phyloP scores from a whole-genome alignment of 2,329 filamentous ascomycete species.

The Dendrostoma leiphaemia region DNA sequence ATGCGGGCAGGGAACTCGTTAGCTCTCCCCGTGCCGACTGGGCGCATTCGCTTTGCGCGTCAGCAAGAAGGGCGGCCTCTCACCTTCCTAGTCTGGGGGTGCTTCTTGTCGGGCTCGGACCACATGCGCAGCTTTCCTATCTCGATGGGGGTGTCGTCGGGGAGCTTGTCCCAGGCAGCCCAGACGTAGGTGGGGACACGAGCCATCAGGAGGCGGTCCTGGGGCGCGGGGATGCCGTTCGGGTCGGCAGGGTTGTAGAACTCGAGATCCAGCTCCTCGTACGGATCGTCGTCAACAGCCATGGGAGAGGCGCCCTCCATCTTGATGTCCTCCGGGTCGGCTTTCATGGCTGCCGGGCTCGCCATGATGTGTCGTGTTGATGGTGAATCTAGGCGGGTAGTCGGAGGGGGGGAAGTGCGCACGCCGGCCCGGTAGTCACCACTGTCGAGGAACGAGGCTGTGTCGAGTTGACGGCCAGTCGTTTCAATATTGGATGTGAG shows the following conservation, averaged over 20 bases:
- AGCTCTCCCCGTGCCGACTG: too few relatives aligned
- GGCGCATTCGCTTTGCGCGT: too few relatives aligned
- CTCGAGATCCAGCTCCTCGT: conserved; percentile 62
- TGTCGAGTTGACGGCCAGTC: background rate
- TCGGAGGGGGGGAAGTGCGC: background rate
- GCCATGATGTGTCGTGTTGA: conserved; percentile 8
- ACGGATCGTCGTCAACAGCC: conserved; percentile 55
- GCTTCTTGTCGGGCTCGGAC: conserved; percentile 42
- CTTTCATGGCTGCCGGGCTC: conserved; percentile 36
- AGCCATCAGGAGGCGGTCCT: conserved; percentile 64
- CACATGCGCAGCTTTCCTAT: conserved; percentile 71
- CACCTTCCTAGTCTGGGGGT: background rate
- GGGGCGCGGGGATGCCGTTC: conserved; percentile 29
- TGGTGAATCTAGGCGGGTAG: background rate
- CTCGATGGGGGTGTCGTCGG: conserved; percentile 78
- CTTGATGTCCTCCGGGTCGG: conserved; percentile 46
- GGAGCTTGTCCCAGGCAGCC: conserved; percentile 73
- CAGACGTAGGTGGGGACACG: conserved; percentile 78
- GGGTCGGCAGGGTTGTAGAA: conserved; percentile 40
- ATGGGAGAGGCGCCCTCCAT: conserved; percentile 34
- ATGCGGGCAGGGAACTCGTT: conserved; percentile 23
- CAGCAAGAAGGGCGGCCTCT: background rate
- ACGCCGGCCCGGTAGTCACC: background rate
- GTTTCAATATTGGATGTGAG: background rate
- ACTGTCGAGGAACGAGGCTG: background rate